These are phyloP conservation scores for Paramecium biaurelia DNA, from an alignment of 73 alveolate genomes.

Conservation along the genomic window DNA sequence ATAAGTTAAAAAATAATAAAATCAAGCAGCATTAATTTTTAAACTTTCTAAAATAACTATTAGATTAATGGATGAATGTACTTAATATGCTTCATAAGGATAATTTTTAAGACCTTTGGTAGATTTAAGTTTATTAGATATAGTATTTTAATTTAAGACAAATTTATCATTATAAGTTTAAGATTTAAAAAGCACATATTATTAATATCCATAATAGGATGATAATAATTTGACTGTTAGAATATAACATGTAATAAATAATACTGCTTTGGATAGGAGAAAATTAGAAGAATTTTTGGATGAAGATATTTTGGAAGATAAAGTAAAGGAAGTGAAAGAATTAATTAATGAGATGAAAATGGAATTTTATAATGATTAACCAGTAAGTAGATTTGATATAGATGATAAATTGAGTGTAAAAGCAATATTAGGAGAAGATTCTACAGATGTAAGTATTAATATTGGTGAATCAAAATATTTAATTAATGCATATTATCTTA, in stretches of 20 bases:
- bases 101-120: neutral
- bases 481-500: neutral
- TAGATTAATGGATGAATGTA: conserved; percentile 5
- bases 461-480: neutral
- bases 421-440: neutral
- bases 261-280: neutral
- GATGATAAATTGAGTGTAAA: neutral
- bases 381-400: neutral
- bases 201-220: neutral
- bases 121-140: neutral
- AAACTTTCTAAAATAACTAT: neutral
- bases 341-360: neutral
- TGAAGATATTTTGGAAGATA: neutral
- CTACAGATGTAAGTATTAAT: neutral
- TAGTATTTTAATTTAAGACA: neutral
- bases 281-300: neutral
- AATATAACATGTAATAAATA: neutral
- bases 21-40: neutral
- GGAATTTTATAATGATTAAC: neutral
- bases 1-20: neutral
- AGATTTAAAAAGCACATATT: neutral
- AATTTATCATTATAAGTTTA: neutral
- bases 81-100: neutral
- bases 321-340: neutral
- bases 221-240: neutral